phyloP scores from a whole-genome alignment of 805 yeast genomes.

The Zygoascus tannicola region DNA sequence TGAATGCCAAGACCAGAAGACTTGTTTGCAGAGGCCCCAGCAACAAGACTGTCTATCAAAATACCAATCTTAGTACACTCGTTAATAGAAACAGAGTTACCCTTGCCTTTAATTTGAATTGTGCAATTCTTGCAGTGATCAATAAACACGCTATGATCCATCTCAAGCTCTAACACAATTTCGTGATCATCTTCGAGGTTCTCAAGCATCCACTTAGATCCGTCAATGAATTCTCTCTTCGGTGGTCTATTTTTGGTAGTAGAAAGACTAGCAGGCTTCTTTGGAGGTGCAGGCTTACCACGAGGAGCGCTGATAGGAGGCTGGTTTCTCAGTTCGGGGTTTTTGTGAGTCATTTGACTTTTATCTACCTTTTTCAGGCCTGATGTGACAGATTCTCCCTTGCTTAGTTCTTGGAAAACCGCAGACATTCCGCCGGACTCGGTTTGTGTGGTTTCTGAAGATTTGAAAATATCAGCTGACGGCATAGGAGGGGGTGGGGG shows the following conservation, averaged over 20 bases:
- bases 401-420: slow-evolving; percentile 81
- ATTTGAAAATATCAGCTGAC: slow-evolving; percentile 55
- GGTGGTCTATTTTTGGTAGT: slow-evolving; percentile 40
- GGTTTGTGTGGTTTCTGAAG: slow-evolving; percentile 20
- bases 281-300: slow-evolving; percentile 65
- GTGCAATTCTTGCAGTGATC: slow-evolving; percentile 70
- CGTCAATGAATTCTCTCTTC: slow-evolving; percentile 62
- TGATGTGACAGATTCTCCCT: slow-evolving; percentile 77
- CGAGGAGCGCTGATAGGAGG: slow-evolving; percentile 20
- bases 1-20: slow-evolving; percentile 76
- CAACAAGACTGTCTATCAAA: slow-evolving; percentile 73
- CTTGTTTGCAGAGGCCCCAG: slow-evolving; percentile 84
- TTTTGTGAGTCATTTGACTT: slow-evolving; percentile 89
- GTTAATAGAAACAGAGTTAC: slow-evolving; percentile 75
- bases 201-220: slow-evolving; percentile 78
- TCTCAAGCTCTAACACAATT: slow-evolving; percentile 66
- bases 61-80: slow-evolving; percentile 65
- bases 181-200: slow-evolving; percentile 59
- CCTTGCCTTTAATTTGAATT: slow-evolving; percentile 81
- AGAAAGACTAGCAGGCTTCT: slow-evolving; percentile 58
- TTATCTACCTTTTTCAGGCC: slow-evolving; percentile 87
- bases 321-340: slow-evolving; percentile 58
- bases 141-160: slow-evolving; percentile 82
- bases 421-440: slow-evolving; percentile 59
- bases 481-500: slow-evolving; percentile 93